A percentile compares a stretch with the other conserved stretches of the same genome.
Evolutionary conservation across 192 early-diverging fungal genomes (phyloP).

Genomic region (Coemansia sp.): DNA sequence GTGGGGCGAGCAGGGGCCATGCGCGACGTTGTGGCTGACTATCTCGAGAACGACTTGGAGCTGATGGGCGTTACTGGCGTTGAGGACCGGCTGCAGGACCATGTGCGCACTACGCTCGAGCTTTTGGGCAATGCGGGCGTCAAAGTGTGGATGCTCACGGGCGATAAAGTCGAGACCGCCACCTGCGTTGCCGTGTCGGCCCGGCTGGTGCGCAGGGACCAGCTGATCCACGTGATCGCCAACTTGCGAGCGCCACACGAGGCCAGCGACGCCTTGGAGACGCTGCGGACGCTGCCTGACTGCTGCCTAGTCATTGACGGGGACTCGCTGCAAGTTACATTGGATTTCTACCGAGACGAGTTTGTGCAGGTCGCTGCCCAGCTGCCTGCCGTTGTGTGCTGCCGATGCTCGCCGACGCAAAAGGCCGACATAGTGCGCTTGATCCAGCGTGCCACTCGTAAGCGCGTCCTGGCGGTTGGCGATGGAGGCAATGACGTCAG

Average conservation of each 20-base stretch:
- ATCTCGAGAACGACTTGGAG: slow-evolving; percentile 83
- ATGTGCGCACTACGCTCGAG: slow-evolving; percentile 86
- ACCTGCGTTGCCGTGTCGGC: slow-evolving; percentile 93
- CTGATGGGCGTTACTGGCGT: slow-evolving; percentile 91
- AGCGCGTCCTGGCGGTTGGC: slow-evolving; percentile 84
- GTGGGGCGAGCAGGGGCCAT: slow-evolving; percentile 68
- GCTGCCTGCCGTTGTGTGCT: slow-evolving; percentile 88
- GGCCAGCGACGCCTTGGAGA: slow-evolving; percentile 65
- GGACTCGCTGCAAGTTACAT: slow-evolving; percentile 76
- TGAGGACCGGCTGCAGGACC: slow-evolving; percentile 94
- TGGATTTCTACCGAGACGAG: slow-evolving; percentile 72
- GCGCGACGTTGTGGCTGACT: slow-evolving; percentile 61
- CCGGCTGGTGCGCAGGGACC: slow-evolving; percentile 83
- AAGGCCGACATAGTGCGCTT: slow-evolving; percentile 88
- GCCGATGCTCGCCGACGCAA: slow-evolving; percentile 94
- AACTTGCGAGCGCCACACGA: slow-evolving; percentile 57
- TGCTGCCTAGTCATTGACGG: slow-evolving; percentile 89
- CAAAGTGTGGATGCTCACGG: slow-evolving; percentile 97
- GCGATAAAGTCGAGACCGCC: slow-evolving; percentile 97
- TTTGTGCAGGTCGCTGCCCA: slow-evolving; percentile 75
- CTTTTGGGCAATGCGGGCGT: slow-evolving; percentile 85
- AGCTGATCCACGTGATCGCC: slow-evolving; percentile 77
- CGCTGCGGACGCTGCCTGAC: slow-evolving; percentile 68
- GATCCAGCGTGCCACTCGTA: slow-evolving; percentile 71
- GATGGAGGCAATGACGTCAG: slow-evolving; percentile 97